Evolutionary conservation across 768 basidiomycete genomes (phyloP), one percentile per base, ranked within the genome.

Genomic region (Amanita pseudoporphyria): DNA sequence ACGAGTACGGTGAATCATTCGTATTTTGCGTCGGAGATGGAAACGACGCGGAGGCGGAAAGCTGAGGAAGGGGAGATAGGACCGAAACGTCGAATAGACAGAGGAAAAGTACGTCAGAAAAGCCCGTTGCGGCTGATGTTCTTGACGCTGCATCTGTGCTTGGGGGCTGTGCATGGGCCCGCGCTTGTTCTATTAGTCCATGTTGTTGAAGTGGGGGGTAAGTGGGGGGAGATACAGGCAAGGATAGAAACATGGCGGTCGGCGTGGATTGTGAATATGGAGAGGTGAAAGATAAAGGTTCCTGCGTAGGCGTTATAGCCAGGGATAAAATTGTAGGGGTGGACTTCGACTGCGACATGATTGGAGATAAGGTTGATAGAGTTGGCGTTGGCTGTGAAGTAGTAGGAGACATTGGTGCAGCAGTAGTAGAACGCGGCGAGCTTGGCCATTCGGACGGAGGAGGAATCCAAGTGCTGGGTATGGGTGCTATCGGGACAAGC

Each of bases 401-500:
- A 9, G n/a, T 14, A 31, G 36, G 21, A 31, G 47, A 28, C 14
- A 40, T 24, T n/a, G 46, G 32, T n/a, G 18, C 22, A 21, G 32
- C n/a, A 16, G 37, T 16, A 19, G 24, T 26, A 9, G 39, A 48
- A 18, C n/a, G 24, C 18, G 47, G 47, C 31, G 49, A 50, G n/a
- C 49, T 40, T 18, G 49, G 49, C 49, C 49, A 42, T 13, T 42
- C 40, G 9, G 53, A 42, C 1, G 52, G 52, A 24, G 45, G 22
- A 38, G 56, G 59, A 24, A 50, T 43, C 85, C 86, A 87, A 6
- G 84, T 82, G 16, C 85, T 76, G 4, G 88, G 86, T 21, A 90
- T 78, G 51, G 88, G 69, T 1, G 83, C 78, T 31, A 89, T 71
- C 1, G 88, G 86, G 3, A 89, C 66, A 10, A 89, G 62, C 88